These are phyloP conservation scores for Lactarius hatsudake DNA, from an alignment of 768 basidiomycete species.

Conservation along the genomic window DNA sequence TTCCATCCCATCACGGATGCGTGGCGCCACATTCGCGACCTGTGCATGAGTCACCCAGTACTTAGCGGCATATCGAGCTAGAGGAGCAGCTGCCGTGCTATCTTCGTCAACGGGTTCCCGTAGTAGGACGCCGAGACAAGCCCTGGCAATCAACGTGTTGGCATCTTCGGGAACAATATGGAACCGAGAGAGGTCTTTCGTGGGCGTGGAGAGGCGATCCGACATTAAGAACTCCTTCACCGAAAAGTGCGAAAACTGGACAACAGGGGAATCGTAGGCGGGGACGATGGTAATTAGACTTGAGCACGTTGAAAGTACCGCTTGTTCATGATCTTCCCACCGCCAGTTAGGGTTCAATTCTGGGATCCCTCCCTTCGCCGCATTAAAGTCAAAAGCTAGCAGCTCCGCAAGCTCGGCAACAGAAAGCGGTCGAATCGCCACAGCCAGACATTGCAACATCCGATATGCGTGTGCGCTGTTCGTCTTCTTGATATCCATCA, in stretches of 20 bases:
- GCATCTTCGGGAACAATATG: background rate
- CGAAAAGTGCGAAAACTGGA: background rate
- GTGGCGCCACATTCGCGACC: too few relatives aligned
- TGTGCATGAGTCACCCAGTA: background rate
- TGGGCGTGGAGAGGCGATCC: background rate
- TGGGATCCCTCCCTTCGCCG: background rate
- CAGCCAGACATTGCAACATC: background rate
- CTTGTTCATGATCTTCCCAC: background rate
- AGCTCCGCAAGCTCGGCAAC: background rate
- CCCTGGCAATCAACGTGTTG: background rate
- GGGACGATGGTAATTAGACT: background rate
- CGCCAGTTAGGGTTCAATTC: background rate
- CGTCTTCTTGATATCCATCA: background rate
- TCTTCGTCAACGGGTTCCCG: too few relatives aligned
- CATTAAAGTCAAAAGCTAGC: background rate
- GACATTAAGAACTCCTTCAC: background rate
- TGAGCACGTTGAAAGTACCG: background rate
- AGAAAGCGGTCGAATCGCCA: background rate
- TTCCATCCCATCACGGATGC: too few relatives aligned
- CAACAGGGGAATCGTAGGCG: background rate
- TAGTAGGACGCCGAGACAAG: background rate
- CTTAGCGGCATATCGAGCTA: background rate
- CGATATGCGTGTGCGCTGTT: background rate
- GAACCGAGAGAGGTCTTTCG: background rate
- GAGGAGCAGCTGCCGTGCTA: too few relatives aligned